Base-by-base conservation (phyloP, 164 flowering plant species). In the Magnolia officinalis region DNA sequence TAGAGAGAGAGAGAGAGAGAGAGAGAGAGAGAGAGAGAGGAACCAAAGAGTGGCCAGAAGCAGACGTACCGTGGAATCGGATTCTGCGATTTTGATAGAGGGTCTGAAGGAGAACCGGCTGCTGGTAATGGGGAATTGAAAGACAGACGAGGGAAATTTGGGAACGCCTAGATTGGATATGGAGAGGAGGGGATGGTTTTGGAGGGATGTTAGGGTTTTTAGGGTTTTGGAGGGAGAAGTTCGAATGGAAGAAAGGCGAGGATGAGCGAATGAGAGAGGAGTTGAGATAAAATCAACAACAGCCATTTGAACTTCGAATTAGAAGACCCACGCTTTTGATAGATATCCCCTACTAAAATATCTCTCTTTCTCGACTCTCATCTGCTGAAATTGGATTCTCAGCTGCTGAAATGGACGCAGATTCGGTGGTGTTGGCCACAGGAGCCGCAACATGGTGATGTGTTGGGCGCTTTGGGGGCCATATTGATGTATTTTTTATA, bases 61-160 rank as follows among this genome's bases (percentile, higher is more conserved):
- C 14, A 37, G 45, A 69, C 72, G 75, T 31, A 81, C 84, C 76
- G 58, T 20, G 65, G 77, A 66, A n/a, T 76, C 74, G 13, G 79
- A 76, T 16, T 70, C 74, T 13, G 75, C 24, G 59, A 19, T 50
- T 16, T 68, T 50, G 67, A 73, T 19, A 21, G 37, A 70, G 18
- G 73, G 63, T 70, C 31, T 80, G 72, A 77, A 73, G 66, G 73
- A 74, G 55, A 45, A 59, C 67, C 37, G 55, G 71, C 19, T 63
- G 73, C 66, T 1, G 64, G 14, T 10, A 31, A 10, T 26, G 13
- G 74, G 18, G 29, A 72, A 63, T 14, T 19, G 24, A 26, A 50
- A 51, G 63, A 23, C 23, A 64, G 73, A 74, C 74, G 77, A 67
- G 21, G 67, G 67, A 68, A 75, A 70, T 80, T 70, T 77, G 75